Evolutionary conservation across 176 grass and related monocot species (phyloP), one percentile per base, ranked within the genome.

Genomic region (Microstegium vimineum): DNA sequence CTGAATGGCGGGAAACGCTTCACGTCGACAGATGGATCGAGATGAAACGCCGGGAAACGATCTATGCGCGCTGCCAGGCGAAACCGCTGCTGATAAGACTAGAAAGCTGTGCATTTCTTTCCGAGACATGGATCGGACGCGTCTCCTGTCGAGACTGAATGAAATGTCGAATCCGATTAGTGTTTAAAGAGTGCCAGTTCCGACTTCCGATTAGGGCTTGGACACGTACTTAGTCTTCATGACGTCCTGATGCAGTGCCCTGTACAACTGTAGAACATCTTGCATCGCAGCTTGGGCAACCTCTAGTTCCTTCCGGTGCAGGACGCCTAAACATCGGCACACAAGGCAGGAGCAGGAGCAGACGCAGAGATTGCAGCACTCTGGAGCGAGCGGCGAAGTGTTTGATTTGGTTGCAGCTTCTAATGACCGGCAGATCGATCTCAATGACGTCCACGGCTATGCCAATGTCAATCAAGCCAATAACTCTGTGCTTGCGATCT

Each of bases 1-100:
- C 83, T 80, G 83, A 73, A 77, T 78, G 83, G 66, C 88, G 66
- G 73, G 83, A 78, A 82, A 60, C 4, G 78, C 57, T 77, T 90
- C 73, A 33, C 73, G 88, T 90, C 66, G 83, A 66, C 83, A 41
- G 47, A 62, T 57, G 8, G 47, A 61, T 10, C 15, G 15, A 16
- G 65, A 42, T 26, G 76, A 68, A 41, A 45, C 12, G 14, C 45
- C 47, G 4, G 37, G 82, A 84, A 41, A 62, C n/a, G 81, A 72
- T 60, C 66, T 66, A 23, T 12, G 60, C 28, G 10, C 28, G 57
- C 59, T 64, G 42, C 67, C 57, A 49, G 67, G 40, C 12, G 43
- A 73, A 73, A 69, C 23, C 46, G 61, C 62, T 37, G 69, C 74
- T 57, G 75, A 56, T 2, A 66, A 66, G 8, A 20, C 57, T 16